Evolutionary conservation across 768 basidiomycete genomes (phyloP), one percentile per base, ranked within the genome.

Genomic region (Phlegmacium glaucopus): DNA sequence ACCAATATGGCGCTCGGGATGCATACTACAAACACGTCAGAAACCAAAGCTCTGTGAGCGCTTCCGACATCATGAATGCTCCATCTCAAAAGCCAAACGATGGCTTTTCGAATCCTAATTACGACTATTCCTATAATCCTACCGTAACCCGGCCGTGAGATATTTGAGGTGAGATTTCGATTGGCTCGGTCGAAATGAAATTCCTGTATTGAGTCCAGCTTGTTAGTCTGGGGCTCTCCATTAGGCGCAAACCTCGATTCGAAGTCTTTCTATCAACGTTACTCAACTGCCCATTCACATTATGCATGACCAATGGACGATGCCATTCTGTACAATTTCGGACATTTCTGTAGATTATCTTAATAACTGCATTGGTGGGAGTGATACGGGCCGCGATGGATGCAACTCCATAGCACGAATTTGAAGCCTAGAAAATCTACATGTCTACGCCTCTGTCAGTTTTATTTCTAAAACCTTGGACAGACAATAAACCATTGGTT

Each of bases 1-100:
- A 22, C 22, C 22, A 22, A 22, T 22, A 22, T 26, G 63, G 53
- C 11, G 67, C 63, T 43, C 64, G 64, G n/a, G n/a, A n/a, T n/a
- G n/a, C n/a, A n/a, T n/a, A n/a, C 9, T 76, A 72, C 48, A 63
- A 68, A 25, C 83, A 89, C 53, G 45, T 72, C 42, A 74, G 80
- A 49, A 69, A 79, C 42, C 71, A 72, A 46, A 88, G 86, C 59
- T 66, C 64, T 22, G 68, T 70, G 5, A 80, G 79, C 49, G 74
- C 75, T 41, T 76, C 80, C 17, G 83, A 83, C 42, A 70, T 85
- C 34, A 59, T 79, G 48, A 72, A 67, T 36, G 69, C 75, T 50
- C 78, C 79, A 12, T 61, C 71, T 30, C 77, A 76, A 47, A 61
- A 75, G 43, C 70, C 75, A 4, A 70, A 68, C 42, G 77, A 79